These are phyloP conservation scores for Apiotrichum mycotoxinovorans DNA, from an alignment of 1,284 basidiomycete species.

Conservation along the genomic window DNA sequence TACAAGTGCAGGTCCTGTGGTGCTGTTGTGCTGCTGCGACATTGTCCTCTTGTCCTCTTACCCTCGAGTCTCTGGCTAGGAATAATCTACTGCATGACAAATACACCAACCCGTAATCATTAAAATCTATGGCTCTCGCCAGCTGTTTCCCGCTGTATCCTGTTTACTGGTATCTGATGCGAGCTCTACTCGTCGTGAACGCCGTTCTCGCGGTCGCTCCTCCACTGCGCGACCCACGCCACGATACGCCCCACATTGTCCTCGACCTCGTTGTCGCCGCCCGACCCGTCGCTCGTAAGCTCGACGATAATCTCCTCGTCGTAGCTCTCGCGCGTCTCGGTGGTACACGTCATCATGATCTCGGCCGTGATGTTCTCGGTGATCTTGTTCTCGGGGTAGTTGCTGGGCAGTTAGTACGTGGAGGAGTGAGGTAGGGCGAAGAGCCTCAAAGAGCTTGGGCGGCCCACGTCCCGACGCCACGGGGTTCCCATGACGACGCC, in stretches of 20 bases:
- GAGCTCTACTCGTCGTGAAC: conserved; percentile 29
- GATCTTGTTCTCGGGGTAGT: conserved; percentile 87
- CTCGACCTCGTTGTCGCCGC: conserved; percentile 65
- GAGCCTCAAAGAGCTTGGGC: not conserved
- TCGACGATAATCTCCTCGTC: conserved; percentile 80
- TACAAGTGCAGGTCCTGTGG: not conserved
- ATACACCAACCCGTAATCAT: not conserved
- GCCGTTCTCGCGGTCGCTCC: conserved; percentile 52
- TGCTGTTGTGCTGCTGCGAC: too few relatives aligned
- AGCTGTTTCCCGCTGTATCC: too few relatives aligned
- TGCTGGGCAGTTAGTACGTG: conserved; percentile 53
- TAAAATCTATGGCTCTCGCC: not conserved
- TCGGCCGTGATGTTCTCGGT: conserved; percentile 98
- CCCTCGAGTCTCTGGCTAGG: not conserved
- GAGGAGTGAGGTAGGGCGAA: not conserved
- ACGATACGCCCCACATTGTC: conserved; percentile 79
- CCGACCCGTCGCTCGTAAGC: conserved; percentile 70
- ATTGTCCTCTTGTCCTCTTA: too few relatives aligned
- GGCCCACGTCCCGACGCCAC: too few relatives aligned
- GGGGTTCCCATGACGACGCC: too few relatives aligned
- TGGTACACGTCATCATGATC: conserved; percentile 90
- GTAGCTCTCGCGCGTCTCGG: conserved; percentile 85
- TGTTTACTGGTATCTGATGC: too few relatives aligned
- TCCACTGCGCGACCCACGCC: conserved; percentile 80
- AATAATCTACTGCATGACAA: not conserved